phyloP scores from a whole-genome alignment of 2,329 filamentous ascomycete species.

The Diaporthe sp. region DNA sequence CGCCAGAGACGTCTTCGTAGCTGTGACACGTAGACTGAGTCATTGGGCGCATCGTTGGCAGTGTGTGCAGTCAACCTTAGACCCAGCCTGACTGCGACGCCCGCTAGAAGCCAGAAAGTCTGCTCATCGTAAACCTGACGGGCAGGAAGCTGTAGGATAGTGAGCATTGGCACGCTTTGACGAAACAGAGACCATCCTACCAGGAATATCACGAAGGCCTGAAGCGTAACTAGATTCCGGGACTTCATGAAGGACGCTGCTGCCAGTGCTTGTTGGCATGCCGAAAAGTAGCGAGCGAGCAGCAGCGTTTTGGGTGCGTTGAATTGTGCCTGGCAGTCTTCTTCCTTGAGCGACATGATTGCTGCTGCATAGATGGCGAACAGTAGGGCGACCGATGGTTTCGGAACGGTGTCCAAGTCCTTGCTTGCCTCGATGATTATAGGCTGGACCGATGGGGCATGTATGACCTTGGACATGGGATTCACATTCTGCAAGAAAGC shows the following conservation, averaged over 20 bases:
- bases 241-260: conserved; percentile 41
- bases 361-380: conserved; percentile 41
- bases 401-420: conserved; percentile 39
- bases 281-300: conserved; percentile 37
- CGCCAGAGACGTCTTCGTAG: conserved; percentile 52
- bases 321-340: conserved; percentile 38
- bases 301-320: conserved; percentile 34
- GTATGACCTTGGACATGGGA: conserved; percentile 65
- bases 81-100: conserved; percentile 39
- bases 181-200: neutral
- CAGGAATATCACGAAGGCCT: conserved; percentile 39
- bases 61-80: conserved; percentile 34
- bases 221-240: conserved; percentile 37
- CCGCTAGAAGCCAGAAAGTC: conserved; percentile 40
- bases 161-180: neutral
- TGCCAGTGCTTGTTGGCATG: conserved; percentile 41
- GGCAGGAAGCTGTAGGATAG: conserved; percentile 36
- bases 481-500: conserved; percentile 65
- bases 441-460: conserved; percentile 60
- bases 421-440: conserved; percentile 44
- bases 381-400: conserved; percentile 37
- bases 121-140: conserved; percentile 40
- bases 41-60: neutral
- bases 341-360: conserved; percentile 41
- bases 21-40: conserved; percentile 49